A percentile compares a stretch with the other conserved stretches of the same genome.
Conservation (phyloP, 2,329 filamentous ascomycete species). For the Epichloe sylvatica region DNA sequence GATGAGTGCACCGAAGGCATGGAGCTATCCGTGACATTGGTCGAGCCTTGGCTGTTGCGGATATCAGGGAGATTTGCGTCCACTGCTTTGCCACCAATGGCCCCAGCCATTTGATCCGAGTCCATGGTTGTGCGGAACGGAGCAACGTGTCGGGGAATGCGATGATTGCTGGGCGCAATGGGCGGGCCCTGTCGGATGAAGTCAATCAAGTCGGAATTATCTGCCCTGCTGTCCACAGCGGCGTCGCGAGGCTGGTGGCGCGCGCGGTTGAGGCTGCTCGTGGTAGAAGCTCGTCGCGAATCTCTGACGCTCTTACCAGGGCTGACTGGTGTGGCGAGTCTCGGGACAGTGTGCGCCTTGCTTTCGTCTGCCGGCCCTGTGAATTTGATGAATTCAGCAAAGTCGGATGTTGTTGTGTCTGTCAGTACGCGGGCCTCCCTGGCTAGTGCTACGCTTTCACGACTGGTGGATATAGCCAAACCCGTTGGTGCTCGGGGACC, state of each 20-base stretch:
- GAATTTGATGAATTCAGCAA: conserved; percentile 79
- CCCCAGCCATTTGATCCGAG: conserved; percentile 56
- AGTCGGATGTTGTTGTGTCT: conserved; percentile 66
- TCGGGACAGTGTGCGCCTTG: conserved; percentile 22
- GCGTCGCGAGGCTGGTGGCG: conserved; percentile 61
- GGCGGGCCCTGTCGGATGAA: conserved; percentile 85
- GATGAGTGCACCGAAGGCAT: conserved; percentile 46
- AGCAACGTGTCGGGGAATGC: conserved; percentile 65
- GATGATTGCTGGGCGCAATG: conserved; percentile 41
- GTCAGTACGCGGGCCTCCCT: conserved; percentile 59
- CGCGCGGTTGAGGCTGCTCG: conserved; percentile 27
- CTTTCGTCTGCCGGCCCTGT: conserved; percentile 54
- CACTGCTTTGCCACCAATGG: conserved; percentile 40
- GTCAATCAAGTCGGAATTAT: conserved; percentile 80
- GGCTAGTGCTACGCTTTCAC: conserved; percentile 25
- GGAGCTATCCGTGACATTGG: conserved; percentile 43
- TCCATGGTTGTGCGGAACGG: conserved; percentile 79
- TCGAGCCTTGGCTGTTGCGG: conserved; percentile 42
- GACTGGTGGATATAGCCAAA: conserved; percentile 10
- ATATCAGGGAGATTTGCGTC: conserved; percentile 44
- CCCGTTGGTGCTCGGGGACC: conserved; percentile 13
- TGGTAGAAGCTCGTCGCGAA: conserved; percentile 23
- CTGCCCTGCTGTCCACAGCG: conserved; percentile 44
- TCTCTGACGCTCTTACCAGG: conserved; percentile 25
- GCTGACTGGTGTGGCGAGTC: conserved; percentile 16